phyloP scores from a whole-genome alignment of 257 asterid species.

The Schizonepeta tenuifolia region DNA sequence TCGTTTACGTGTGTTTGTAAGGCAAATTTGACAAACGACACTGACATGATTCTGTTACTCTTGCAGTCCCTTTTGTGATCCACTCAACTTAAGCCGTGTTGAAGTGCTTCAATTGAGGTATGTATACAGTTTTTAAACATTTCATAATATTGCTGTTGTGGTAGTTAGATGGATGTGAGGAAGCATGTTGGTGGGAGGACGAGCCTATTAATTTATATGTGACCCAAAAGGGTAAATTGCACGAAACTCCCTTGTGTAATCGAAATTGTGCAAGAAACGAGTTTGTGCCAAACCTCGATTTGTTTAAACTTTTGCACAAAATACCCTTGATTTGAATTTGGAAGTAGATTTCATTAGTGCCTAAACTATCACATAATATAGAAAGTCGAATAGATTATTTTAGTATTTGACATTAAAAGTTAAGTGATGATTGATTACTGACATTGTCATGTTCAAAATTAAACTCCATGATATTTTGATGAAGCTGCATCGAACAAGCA shows the following conservation, averaged over 20 bases:
- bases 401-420: too few relatives aligned
- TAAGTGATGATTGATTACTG: too few relatives aligned
- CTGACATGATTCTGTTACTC: constrained; percentile 23
- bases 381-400: too few relatives aligned
- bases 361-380: too few relatives aligned
- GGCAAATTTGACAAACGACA: background rate
- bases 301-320: background rate
- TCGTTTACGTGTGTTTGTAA: background rate
- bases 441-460: too few relatives aligned
- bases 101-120: constrained; percentile 28
- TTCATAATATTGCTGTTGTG: background rate
- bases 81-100: constrained; percentile 41
- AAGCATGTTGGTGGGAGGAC: background rate
- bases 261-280: background rate
- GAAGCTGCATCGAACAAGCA: background rate
- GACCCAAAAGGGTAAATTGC: background rate
- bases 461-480: too few relatives aligned
- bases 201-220: background rate
- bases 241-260: background rate
- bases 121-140: constrained; percentile 14
- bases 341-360: background rate
- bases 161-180: background rate
- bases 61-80: constrained; percentile 58
- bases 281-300: background rate
- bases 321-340: background rate